These are phyloP conservation scores for Wallacemonas sp. DNA, from an alignment of 208 protist species.

Conservation along the genomic window DNA sequence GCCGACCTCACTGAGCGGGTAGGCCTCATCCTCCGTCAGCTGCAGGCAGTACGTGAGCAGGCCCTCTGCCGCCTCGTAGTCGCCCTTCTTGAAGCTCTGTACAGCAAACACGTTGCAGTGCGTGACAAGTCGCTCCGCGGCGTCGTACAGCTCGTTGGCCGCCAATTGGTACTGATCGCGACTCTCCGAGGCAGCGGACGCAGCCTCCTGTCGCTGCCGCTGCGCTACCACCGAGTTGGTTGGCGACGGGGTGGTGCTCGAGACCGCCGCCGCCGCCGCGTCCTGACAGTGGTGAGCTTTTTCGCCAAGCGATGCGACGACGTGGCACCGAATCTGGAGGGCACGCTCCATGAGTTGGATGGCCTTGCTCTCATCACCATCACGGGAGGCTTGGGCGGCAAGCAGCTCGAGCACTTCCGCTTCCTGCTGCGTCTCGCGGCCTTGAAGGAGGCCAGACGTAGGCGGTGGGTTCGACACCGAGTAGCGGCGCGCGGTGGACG, in stretches of 20 bases:
- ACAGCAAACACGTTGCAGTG: slow-evolving; percentile 72
- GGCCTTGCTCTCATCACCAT: slow-evolving; percentile 46
- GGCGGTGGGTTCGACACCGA: slow-evolving; percentile 34
- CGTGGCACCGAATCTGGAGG: slow-evolving; percentile 65
- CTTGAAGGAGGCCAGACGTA: slow-evolving; percentile 26
- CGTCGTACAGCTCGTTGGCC: slow-evolving; percentile 47
- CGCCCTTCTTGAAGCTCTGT: slow-evolving; percentile 71
- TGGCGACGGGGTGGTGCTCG: not conserved
- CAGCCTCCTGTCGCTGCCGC: slow-evolving; percentile 12
- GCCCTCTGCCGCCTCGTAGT: slow-evolving; percentile 51
- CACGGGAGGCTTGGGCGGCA: slow-evolving; percentile 43
- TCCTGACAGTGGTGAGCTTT: slow-evolving; percentile 4
- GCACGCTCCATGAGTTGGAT: slow-evolving; percentile 81
- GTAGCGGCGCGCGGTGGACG: slow-evolving; percentile 18
- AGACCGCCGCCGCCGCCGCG: not conserved
- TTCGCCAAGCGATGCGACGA: slow-evolving; percentile 24
- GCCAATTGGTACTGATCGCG: slow-evolving; percentile 19
- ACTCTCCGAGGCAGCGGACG: not conserved
- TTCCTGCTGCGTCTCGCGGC: slow-evolving; percentile 60
- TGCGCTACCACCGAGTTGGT: not conserved
- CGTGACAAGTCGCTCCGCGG: slow-evolving; percentile 74
- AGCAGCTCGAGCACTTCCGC: slow-evolving; percentile 62
- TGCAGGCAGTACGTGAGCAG: slow-evolving; percentile 70
- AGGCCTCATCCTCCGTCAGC: slow-evolving; percentile 61
- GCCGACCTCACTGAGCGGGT: slow-evolving; percentile 59